Base-by-base conservation (phyloP, 2,329 filamentous ascomycete species). In the Fusarium sp. region DNA sequence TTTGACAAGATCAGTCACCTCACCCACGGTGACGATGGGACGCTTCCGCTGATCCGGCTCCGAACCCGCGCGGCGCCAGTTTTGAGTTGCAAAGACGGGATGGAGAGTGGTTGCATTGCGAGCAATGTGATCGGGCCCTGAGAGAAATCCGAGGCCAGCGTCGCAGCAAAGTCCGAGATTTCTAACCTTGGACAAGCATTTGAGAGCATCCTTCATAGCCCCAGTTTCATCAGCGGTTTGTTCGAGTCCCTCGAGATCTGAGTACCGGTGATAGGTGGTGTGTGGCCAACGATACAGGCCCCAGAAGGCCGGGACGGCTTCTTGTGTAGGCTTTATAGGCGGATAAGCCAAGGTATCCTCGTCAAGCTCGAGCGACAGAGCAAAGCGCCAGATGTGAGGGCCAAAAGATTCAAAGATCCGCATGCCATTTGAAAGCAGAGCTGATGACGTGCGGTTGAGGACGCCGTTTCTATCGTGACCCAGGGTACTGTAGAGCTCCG, bases 161-260 rank as follows among this genome's bases (percentile, higher is more conserved):
- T 93, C 90, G 45, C 93, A 86, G 20, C 90, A 93, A 4, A 94
- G 81, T 0, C 89, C 92, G n/a, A 94, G 85, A 69, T 93, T 90
- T 38, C 84, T 85, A 4, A 92, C 87, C 10, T 86, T 85, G 2
- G 79, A 82, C 2, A 93, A 84, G 62, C 87, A 88, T 12, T 84
- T 84, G 65, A 94, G 87, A 4, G 91, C 90, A 37, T 86, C 84
- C 70, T 87, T 89, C 89, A 93, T 91, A 33, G 86, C 86, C 11
- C 86, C 84, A 0, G 87, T 90, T 76, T 92, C 90, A 74, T 94
- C 91, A 6, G 91, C 90, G 11, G 89, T 88, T 61, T 87, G 84
- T 78, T 93, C 91, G 4, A 93, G 84, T 10, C 86, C 86, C 69
- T 90, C 89, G 10, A 93, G 84, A 57, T 88, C 85, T 35, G 87